Percentiles rank a stretch among this genome's conserved stretches.
phyloP scores from a whole-genome alignment of 139 green algal species.

The Chlamydomonas schloesseri region DNA sequence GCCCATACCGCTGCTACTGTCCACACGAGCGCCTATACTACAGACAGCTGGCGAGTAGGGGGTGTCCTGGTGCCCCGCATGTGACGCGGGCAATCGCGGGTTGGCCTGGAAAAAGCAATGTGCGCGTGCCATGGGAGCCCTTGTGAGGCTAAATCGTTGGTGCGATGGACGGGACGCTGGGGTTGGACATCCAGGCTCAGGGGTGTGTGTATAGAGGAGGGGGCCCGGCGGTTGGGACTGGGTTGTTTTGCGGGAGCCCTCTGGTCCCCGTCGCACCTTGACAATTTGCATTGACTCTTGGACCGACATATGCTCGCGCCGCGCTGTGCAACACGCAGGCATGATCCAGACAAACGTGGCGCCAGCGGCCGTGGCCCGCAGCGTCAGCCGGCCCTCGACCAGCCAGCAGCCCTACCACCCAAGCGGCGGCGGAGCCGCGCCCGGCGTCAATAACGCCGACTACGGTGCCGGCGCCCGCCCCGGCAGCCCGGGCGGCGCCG shows the following conservation, averaged over 20 bases:
- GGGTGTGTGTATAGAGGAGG: too few relatives aligned
- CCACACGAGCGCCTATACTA: not conserved
- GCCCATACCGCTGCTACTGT: conserved; percentile 29
- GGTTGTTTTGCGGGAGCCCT: too few relatives aligned
- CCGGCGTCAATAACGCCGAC: not conserved
- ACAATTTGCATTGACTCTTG: too few relatives aligned
- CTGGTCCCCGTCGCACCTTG: too few relatives aligned
- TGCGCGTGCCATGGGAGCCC: not conserved
- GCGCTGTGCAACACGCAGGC: too few relatives aligned
- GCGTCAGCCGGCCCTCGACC: not conserved
- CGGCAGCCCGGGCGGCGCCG: not conserved
- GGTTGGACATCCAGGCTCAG: too few relatives aligned
- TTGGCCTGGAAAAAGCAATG: too few relatives aligned
- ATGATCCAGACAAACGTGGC: not conserved
- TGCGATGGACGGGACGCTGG: too few relatives aligned
- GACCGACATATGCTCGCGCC: too few relatives aligned
- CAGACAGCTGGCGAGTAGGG: not conserved
- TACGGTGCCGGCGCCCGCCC: not conserved
- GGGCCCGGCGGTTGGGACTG: too few relatives aligned
- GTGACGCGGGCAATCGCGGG: not conserved
- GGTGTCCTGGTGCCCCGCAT: not conserved
- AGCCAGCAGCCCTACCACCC: not conserved
- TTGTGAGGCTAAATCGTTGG: too few relatives aligned
- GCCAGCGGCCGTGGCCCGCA: too few relatives aligned
- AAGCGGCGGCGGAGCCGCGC: not conserved